Evolutionary conservation across 176 grass and related monocot genomes (phyloP).

Genomic region (Oryza rufipogon): DNA sequence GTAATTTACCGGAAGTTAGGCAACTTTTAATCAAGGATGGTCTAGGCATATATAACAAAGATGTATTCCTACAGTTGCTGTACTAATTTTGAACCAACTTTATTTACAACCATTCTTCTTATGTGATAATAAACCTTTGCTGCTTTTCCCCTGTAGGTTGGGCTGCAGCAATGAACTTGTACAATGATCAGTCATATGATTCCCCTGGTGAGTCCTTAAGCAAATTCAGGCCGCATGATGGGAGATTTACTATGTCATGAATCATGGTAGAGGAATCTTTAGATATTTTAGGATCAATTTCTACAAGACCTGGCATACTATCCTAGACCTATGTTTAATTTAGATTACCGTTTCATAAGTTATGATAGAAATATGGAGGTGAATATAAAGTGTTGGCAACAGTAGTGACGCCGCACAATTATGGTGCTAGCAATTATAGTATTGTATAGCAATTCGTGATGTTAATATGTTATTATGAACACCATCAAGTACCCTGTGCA

Average conservation of each 20-base stretch:
- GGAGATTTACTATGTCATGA: neutral
- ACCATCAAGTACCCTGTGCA: neutral
- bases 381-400: neutral
- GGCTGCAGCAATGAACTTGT: conserved; percentile 53
- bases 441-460: neutral
- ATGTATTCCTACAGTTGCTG: neutral
- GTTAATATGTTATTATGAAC: neutral
- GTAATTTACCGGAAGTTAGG: neutral
- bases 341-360: neutral
- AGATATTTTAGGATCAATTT: conserved; percentile 7
- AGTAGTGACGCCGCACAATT: neutral
- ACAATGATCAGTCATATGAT: conserved; percentile 58
- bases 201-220: conserved; percentile 39
- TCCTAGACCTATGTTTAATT: conserved; percentile 3
- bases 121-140: conserved; percentile 22
- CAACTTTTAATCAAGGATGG: neutral
- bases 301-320: neutral
- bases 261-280: neutral
- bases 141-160: conserved; percentile 43
- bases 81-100: neutral
- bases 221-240: neutral
- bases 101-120: conserved; percentile 2
- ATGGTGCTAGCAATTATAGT: neutral
- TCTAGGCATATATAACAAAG: neutral
- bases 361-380: neutral